Evolutionary conservation across 371 early-diverging fungal species (phyloP).

Genomic region (Apophysomyces ossiformis): DNA sequence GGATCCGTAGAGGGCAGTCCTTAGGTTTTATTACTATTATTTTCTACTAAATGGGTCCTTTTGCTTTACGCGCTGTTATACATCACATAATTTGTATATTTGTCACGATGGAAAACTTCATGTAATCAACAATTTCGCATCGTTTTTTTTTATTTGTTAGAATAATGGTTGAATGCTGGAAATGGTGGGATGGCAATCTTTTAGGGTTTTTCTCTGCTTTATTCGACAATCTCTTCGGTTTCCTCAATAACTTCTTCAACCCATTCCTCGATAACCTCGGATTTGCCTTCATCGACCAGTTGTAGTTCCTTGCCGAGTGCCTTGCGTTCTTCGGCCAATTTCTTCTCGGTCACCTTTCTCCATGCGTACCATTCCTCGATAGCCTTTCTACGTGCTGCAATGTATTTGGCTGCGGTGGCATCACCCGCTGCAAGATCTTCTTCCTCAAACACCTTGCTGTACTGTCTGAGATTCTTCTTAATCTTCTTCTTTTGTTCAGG

Average conservation of each 20-base stretch:
- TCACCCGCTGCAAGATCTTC: slow-evolving; percentile 79
- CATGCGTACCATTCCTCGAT: slow-evolving; percentile 81
- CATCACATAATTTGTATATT: too few relatives aligned
- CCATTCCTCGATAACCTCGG: slow-evolving; percentile 82
- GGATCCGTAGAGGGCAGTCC: background rate
- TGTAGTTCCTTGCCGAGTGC: slow-evolving; percentile 59
- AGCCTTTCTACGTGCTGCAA: slow-evolving; percentile 76
- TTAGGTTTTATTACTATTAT: background rate
- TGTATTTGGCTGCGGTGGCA: slow-evolving; percentile 72
- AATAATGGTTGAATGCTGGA: background rate
- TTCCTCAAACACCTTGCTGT: slow-evolving; percentile 88
- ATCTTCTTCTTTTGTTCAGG: slow-evolving; percentile 85
- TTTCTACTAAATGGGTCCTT: background rate
- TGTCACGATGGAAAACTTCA: too few relatives aligned
- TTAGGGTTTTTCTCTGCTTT: slow-evolving; percentile 1
- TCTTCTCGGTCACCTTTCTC: slow-evolving; percentile 71
- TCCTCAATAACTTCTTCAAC: slow-evolving; percentile 77
- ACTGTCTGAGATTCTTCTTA: slow-evolving; percentile 90
- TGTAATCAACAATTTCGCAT: too few relatives aligned
- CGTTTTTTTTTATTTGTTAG: background rate
- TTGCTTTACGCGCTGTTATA: too few relatives aligned
- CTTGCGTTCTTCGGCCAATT: slow-evolving; percentile 64
- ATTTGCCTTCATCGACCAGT: slow-evolving; percentile 56
- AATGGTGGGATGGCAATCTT: background rate
- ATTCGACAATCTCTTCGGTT: slow-evolving; percentile 49